These are phyloP conservation scores for Glebionis coronaria DNA, from an alignment of 129 eudicot genomes.

Conservation along the genomic window DNA sequence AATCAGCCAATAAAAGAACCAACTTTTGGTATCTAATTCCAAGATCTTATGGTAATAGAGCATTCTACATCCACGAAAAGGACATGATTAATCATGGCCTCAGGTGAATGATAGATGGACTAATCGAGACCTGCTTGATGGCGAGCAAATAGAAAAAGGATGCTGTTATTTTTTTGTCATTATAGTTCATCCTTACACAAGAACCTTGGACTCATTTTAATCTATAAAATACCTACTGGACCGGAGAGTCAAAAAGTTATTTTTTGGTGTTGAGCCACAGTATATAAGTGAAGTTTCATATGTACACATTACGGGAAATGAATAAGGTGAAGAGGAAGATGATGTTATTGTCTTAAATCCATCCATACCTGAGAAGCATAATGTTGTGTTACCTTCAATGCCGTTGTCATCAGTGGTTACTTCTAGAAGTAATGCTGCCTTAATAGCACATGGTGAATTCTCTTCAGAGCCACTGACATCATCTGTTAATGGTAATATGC, in stretches of 20 bases:
- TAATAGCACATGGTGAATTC: conserved; percentile 37
- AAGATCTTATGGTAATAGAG: too few species aligned
- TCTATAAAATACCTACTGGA: too few species aligned
- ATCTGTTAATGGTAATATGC: conserved; percentile 33
- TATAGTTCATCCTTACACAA: too few species aligned
- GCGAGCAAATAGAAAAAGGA: too few species aligned
- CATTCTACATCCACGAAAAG: too few species aligned
- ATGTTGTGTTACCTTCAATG: conserved; percentile 27
- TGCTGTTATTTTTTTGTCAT: too few species aligned
- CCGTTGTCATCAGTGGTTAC: conserved; percentile 33
- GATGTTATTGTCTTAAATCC: conserved; percentile 95
- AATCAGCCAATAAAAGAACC: too few species aligned
- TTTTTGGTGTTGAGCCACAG: conserved; percentile 54
- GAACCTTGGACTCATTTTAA: too few species aligned
- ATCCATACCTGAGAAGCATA: conserved; percentile 45
- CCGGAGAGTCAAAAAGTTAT: conserved; percentile 50
- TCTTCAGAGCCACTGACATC: conserved; percentile 34
- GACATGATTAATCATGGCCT: too few species aligned
- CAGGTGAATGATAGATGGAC: too few species aligned
- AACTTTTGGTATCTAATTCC: too few species aligned
- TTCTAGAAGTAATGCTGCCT: conserved; percentile 22
- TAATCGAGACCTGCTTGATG: too few species aligned
- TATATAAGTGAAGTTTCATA: conserved; percentile 31
- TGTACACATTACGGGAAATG: neutral
- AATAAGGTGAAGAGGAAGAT: conserved; percentile 44